Conservation (phyloP, 306 rosid species). For the Medicago lupulina region DNA sequence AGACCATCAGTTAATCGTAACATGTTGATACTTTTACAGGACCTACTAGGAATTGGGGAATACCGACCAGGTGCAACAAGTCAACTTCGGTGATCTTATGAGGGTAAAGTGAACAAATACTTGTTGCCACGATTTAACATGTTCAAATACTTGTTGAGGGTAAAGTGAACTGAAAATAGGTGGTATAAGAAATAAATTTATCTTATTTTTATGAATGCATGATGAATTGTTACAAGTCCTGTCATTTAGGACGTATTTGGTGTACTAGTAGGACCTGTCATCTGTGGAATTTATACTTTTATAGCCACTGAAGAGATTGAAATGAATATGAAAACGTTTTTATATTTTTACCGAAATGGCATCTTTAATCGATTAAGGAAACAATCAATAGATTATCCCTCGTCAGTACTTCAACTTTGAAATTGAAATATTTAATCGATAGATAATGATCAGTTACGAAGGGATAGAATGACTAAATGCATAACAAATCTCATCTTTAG, state of each 20-base stretch:
- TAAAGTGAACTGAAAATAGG: not conserved
- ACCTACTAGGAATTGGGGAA: conserved; percentile 93
- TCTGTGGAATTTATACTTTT: too few relatives aligned
- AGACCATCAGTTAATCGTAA: not conserved
- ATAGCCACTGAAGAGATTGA: not conserved
- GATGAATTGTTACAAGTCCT: not conserved
- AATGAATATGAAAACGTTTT: not conserved
- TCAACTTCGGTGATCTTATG: conserved; percentile 52
- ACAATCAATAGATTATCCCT: too few relatives aligned
- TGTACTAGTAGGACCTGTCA: too few relatives aligned
- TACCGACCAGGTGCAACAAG: conserved; percentile 72
- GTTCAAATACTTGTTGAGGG: not conserved
- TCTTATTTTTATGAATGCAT: conserved; percentile 3
- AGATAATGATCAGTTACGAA: too few relatives aligned
- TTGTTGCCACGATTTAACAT: too few relatives aligned
- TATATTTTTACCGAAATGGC: too few relatives aligned
- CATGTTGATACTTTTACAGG: conserved; percentile 55
- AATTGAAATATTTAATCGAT: too few relatives aligned
- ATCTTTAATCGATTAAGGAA: too few relatives aligned
- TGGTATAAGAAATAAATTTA: not conserved
- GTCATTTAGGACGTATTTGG: not conserved
- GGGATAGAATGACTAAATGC: too few relatives aligned
- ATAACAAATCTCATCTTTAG: too few relatives aligned
- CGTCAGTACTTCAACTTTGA: too few relatives aligned
- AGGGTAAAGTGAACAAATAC: not conserved